These are phyloP conservation scores for Piper longum DNA, from an alignment of 164 flowering plant species.

Conservation along the genomic window DNA sequence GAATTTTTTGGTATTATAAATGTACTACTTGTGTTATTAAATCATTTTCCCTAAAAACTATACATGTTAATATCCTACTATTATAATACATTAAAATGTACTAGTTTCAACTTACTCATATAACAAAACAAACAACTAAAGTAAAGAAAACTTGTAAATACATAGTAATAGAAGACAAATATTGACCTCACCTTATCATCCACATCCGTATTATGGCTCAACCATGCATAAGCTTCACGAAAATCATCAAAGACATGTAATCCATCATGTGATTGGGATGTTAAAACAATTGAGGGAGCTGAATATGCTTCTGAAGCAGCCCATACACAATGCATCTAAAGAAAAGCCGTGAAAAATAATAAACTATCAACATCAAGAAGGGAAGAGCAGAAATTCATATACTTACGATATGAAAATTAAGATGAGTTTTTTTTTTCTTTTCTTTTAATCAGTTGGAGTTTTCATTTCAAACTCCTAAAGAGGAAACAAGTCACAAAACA, in stretches of 20 bases:
- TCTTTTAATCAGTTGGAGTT: no score
- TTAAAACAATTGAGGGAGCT: slow-evolving; percentile 94
- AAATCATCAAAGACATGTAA: slow-evolving; percentile 99
- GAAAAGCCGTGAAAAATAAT: background rate
- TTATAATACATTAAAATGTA: no score
- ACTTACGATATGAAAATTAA: no score
- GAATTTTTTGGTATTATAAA: no score
- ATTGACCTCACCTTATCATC: slow-evolving; percentile 69
- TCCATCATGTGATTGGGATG: slow-evolving; percentile 76
- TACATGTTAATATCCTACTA: no score
- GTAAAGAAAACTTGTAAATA: background rate
- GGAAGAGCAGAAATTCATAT: background rate
- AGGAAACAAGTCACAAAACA: no score
- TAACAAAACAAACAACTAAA: no score
- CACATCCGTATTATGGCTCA: slow-evolving; percentile 90
- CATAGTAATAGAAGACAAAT: slow-evolving; percentile 1
- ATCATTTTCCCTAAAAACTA: no score
- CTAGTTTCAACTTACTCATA: no score
- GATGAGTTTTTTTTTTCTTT: no score
- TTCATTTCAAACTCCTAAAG: no score
- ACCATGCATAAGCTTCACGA: slow-evolving; percentile 98
- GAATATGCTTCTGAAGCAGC: slow-evolving; percentile 99
- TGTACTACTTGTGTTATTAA: no score
- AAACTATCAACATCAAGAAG: background rate
- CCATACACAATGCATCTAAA: slow-evolving; percentile 95